These are phyloP conservation scores for Medicago truncatula DNA, from an alignment of 306 rosid species.

Conservation along the genomic window DNA sequence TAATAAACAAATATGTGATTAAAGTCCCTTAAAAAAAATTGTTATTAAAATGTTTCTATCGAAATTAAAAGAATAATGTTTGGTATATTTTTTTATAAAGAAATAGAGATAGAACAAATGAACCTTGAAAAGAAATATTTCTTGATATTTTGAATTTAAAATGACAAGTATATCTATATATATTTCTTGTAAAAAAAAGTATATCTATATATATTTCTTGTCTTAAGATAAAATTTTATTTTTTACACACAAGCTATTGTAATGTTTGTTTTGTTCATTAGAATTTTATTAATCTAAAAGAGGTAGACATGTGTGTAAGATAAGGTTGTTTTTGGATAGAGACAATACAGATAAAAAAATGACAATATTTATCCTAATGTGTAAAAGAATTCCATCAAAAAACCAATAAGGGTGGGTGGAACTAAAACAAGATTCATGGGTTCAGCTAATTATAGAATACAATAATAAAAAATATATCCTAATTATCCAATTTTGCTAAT, in stretches of 20 bases:
- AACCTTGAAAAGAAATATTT: not conserved
- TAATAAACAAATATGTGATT: not conserved
- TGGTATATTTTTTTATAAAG: not conserved
- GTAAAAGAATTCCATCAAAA: not conserved
- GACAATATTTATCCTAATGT: not conserved
- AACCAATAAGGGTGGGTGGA: not conserved
- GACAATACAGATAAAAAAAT: not conserved
- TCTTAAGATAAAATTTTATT: not conserved
- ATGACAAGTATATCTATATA: not conserved
- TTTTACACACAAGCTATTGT: not conserved
- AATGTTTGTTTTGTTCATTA: not conserved
- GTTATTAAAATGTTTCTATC: not conserved
- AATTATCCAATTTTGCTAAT: no score
- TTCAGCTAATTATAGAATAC: no score
- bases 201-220: no score
- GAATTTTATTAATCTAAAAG: not conserved
- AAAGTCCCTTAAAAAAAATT: not conserved
- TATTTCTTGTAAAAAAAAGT: no score
- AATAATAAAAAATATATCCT: no score
- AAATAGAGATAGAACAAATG: not conserved
- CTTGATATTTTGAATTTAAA: not conserved
- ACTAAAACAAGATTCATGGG: not conserved
- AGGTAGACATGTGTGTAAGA: conserved; percentile 4
- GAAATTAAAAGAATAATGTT: not conserved
- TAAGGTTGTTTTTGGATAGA: conserved; percentile 24